Conservation (phyloP, 768 basidiomycete genomes). For the Tulasnella sp. region DNA sequence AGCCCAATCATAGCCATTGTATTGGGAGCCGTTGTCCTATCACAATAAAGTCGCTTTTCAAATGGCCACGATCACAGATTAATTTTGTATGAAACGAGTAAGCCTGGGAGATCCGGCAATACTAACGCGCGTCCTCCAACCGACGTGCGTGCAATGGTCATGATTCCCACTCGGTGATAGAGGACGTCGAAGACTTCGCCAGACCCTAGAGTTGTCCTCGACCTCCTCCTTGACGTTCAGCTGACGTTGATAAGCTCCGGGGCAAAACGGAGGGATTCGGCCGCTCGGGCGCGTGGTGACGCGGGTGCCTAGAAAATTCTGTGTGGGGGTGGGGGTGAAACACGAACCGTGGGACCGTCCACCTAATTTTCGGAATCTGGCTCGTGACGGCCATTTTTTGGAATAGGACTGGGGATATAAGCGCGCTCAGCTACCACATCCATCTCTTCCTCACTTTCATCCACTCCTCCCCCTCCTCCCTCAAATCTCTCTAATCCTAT, state of each 20-base stretch:
- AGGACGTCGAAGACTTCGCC: neutral
- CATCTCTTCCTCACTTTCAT: neutral
- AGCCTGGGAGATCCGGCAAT: neutral
- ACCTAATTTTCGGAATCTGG: slow-evolving; percentile 8
- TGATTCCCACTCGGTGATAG: neutral
- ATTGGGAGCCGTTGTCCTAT: too few relatives aligned
- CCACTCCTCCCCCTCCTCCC: neutral
- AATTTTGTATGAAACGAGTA: neutral
- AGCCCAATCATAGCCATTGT: too few relatives aligned
- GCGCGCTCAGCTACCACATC: neutral
- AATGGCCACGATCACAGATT: too few relatives aligned
- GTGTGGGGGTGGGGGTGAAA: neutral
- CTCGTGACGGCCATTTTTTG: slow-evolving; percentile 8
- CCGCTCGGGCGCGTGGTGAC: neutral
- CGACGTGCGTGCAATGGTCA: neutral
- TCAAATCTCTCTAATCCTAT: neutral
- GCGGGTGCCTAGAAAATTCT: neutral
- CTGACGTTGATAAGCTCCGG: neutral
- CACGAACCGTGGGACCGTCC: neutral
- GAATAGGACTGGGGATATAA: slow-evolving; percentile 13
- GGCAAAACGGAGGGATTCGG: neutral
- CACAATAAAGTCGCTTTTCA: too few relatives aligned
- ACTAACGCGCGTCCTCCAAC: neutral
- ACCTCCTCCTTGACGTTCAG: neutral
- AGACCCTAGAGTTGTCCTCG: neutral